Evolutionary conservation across 2,329 filamentous ascomycete species (phyloP), one percentile per base, ranked within the genome.

Genomic region (Colletotrichum horii): DNA sequence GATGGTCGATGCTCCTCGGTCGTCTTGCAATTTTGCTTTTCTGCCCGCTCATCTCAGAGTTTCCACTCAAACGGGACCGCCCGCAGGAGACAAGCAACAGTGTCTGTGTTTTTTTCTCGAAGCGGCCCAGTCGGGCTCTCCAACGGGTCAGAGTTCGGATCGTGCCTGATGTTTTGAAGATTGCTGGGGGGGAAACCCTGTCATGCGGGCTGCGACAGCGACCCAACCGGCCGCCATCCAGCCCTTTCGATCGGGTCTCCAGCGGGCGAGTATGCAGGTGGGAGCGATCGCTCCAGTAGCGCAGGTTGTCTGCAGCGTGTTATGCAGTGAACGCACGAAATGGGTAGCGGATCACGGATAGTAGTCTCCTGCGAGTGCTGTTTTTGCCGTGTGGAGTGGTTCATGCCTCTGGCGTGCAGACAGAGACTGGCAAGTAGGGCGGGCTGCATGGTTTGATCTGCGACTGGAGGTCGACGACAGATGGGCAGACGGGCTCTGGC

Each of bases 81-180:
- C 74, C 74, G 70, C 58, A 19, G 36, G 19, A 56, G 62, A 24
- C 11, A 73, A 43, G 36, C 34, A 34, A 73, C 30, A 69, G 30
- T 15, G 34, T 65, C 65, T 69, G 64, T 73, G 70, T 75, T 30
- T 66, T 32, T 62, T 22, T 22, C n/a, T 62, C 32, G 55, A 36
- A 24, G n/a, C 62, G 32, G 64, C n/a, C 43, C 32, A 64, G 58
- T 58, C 43, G 43, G 73, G 70, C 73, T 62, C 60, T n/a, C 56
- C 43, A 58, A 64, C 15, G 32, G 70, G 56, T 34, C 70, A 73
- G 70, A 68, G 70, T 69, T 75, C 73, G 62, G 70, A 73, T 69
- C 56, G 34, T 64, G 70, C 58, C 64, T 73, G 64, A 73, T 74
- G 58, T 60, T 69, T 61, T 38, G 70, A 34, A n/a, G 28, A 30